phyloP scores from a whole-genome alignment of 371 early-diverging fungal species.

The Mucor plumbeus region DNA sequence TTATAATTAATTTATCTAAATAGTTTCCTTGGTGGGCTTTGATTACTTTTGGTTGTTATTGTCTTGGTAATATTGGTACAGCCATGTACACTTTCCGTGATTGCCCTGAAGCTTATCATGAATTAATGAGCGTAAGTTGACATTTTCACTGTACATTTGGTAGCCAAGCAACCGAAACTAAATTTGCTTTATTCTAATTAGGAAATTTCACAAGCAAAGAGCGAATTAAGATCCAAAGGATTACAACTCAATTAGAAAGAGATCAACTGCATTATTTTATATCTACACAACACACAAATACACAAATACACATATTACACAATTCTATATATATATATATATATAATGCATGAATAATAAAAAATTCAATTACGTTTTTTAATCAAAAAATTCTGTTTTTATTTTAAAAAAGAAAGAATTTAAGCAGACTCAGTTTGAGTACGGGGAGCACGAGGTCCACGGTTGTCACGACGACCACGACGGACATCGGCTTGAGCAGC shows the following conservation, averaged over 20 bases:
- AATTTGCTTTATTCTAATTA: slow-evolving; percentile 29
- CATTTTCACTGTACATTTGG: neutral
- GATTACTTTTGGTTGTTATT: slow-evolving; percentile 85
- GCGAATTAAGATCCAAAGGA: slow-evolving; percentile 66
- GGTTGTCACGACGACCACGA: slow-evolving; percentile 39
- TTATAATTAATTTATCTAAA: neutral
- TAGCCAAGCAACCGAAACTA: neutral
- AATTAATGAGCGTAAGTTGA: slow-evolving; percentile 71
- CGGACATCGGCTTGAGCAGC: slow-evolving; percentile 41
- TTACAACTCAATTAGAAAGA: slow-evolving; percentile 34
- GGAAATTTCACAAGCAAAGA: slow-evolving; percentile 71
- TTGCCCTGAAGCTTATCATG: slow-evolving; percentile 86
- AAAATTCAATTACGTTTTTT: neutral
- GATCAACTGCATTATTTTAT: neutral
- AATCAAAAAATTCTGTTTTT: neutral
- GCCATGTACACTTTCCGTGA: slow-evolving; percentile 87
- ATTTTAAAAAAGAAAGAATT: slow-evolving; percentile 10
- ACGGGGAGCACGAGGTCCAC: slow-evolving; percentile 38
- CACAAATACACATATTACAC: neutral
- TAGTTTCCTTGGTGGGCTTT: slow-evolving; percentile 86
- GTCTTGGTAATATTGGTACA: slow-evolving; percentile 83
- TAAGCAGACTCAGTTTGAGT: slow-evolving; percentile 20
- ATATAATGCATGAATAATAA: neutral
- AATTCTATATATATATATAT: neutral
- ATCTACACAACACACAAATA: neutral